These are phyloP conservation scores for Aspergillus baeticus DNA, from an alignment of 495 filamentous ascomycete genomes.

Conservation along the genomic window DNA sequence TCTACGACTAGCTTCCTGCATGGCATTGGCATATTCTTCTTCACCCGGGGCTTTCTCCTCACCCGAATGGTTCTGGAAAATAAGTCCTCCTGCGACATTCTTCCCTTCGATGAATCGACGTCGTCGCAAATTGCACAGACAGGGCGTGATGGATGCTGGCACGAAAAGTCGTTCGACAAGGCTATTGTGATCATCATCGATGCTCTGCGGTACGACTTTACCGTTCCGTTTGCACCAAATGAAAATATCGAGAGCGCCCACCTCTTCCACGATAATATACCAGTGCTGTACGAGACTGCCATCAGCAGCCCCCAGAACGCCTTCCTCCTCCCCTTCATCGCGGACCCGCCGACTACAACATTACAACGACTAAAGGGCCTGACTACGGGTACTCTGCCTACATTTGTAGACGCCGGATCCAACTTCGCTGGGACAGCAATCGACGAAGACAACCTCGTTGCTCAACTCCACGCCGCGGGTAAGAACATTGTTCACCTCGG, in stretches of 20 bases:
- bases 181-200: constrained; percentile 91
- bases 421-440: constrained; percentile 98
- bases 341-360: constrained; percentile 92
- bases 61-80: constrained; percentile 87
- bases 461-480: constrained; percentile 74
- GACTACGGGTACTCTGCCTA: constrained; percentile 92
- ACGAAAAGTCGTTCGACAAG: constrained; percentile 87
- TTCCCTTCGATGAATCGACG: constrained; percentile 57
- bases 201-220: constrained; percentile 95
- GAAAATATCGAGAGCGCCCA: constrained; percentile 50
- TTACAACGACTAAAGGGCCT: constrained; percentile 89
- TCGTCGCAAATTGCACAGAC: constrained; percentile 37
- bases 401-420: constrained; percentile 88
- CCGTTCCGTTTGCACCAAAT: constrained; percentile 68
- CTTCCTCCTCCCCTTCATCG: constrained; percentile 92
- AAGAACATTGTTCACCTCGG: constrained; percentile 90
- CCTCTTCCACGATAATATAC: constrained; percentile 84
- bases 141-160: constrained; percentile 80
- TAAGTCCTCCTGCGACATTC: constrained; percentile 75
- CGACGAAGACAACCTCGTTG: constrained; percentile 92
- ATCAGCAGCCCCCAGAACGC: constrained; percentile 71
- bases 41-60: constrained; percentile 95
- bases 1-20: constrained; percentile 61
- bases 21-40: constrained; percentile 79
- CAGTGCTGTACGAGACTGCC: constrained; percentile 80